Conservation (phyloP, 2,329 filamentous ascomycete genomes). For the Hypoxylon sp. region DNA sequence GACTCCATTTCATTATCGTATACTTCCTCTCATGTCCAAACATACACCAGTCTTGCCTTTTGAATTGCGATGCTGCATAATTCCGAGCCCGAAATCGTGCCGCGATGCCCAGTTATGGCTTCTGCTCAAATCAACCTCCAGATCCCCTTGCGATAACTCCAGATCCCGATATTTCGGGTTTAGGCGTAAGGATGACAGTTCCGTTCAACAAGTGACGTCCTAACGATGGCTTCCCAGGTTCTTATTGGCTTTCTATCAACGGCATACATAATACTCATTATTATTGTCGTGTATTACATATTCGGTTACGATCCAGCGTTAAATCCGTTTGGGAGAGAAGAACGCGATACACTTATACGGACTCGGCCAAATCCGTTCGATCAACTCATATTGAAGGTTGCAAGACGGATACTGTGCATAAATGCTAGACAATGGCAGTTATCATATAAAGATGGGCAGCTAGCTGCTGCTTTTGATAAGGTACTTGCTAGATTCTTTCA, state of each 20-base stretch:
- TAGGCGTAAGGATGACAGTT: constrained; percentile 11
- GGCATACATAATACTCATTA: constrained; percentile 18
- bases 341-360: neutral
- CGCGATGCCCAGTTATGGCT: constrained; percentile 1
- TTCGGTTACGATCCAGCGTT: constrained; percentile 20
- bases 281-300: constrained; percentile 21
- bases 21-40: neutral
- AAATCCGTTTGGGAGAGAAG: constrained; percentile 16
- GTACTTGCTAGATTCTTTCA: neutral
- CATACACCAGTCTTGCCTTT: neutral
- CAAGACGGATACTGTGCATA: constrained; percentile 12
- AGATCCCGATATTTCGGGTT: constrained; percentile 20
- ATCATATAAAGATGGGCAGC: constrained; percentile 16
- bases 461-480: constrained; percentile 24
- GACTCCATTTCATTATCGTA: neutral
- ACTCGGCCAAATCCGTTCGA: constrained; percentile 20
- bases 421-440: constrained; percentile 19
- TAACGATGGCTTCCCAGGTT: constrained; percentile 9
- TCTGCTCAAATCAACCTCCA: constrained; percentile 11
- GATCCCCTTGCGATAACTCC: constrained; percentile 11
- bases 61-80: neutral
- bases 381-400: constrained; percentile 13
- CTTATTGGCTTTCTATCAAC: constrained; percentile 19
- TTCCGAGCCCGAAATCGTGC: neutral
- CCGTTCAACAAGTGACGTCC: neutral